Evolutionary conservation across 805 yeast species (phyloP).

Genomic region (Candida yuanshanica): DNA sequence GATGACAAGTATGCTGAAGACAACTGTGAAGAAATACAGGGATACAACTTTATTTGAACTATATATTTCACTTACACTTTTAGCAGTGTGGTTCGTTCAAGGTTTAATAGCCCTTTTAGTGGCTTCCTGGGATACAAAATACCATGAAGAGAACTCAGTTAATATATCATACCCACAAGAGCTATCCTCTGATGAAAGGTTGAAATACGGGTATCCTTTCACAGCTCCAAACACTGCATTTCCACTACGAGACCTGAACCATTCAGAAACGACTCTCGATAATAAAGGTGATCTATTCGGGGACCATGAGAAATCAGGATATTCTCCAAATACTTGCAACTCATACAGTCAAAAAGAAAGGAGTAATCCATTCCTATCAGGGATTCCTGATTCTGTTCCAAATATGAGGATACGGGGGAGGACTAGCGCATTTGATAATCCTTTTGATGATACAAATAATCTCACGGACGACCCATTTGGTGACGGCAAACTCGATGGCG

Average conservation of each 20-base stretch:
- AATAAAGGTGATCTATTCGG: neutral
- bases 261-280: neutral
- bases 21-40: slow-evolving; percentile 29
- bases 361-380: neutral
- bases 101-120: slow-evolving; percentile 31
- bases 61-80: slow-evolving; percentile 37
- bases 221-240: slow-evolving; percentile 3
- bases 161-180: slow-evolving; percentile 17
- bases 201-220: slow-evolving; percentile 18
- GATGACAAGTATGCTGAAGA: slow-evolving; percentile 21
- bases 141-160: neutral
- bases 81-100: slow-evolving; percentile 45
- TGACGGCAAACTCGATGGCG: neutral
- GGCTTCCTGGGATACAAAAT: neutral
- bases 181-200: slow-evolving; percentile 12
- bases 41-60: slow-evolving; percentile 39
- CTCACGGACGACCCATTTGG: neutral
- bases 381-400: too few species aligned
- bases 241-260: neutral
- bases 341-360: neutral
- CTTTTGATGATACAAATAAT: neutral
- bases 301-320: too few species aligned
- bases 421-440: neutral
- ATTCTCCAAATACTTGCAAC: neutral
- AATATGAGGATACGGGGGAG: neutral